Conservation (phyloP, 2,329 filamentous ascomycete species). For the Massarina eburnea region DNA sequence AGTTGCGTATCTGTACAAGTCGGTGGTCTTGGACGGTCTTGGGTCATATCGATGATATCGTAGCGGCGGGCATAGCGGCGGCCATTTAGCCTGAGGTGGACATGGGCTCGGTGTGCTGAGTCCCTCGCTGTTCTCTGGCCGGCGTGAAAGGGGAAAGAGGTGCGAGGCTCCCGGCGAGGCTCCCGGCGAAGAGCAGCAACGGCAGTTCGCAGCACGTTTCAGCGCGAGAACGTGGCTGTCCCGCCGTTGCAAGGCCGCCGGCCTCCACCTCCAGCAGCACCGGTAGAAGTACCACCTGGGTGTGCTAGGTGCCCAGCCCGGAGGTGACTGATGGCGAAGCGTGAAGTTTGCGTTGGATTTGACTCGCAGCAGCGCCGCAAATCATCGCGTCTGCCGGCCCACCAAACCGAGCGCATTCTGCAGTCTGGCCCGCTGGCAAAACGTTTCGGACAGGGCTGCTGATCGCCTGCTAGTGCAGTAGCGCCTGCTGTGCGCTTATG, state of each 20-base stretch:
- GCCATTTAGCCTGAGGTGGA: slow-evolving; percentile 42
- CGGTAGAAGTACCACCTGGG: too few species aligned
- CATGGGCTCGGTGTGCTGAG: slow-evolving; percentile 17
- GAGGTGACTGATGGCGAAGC: neutral
- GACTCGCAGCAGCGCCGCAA: slow-evolving; percentile 36
- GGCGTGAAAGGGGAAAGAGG: slow-evolving; percentile 28
- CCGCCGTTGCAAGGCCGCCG: slow-evolving; percentile 13
- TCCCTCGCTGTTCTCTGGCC: slow-evolving; percentile 19
- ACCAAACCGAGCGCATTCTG: slow-evolving; percentile 20
- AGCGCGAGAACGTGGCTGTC: slow-evolving; percentile 26
- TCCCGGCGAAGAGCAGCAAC: too few species aligned
- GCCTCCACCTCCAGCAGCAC: slow-evolving; percentile 12
- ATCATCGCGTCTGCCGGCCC: slow-evolving; percentile 39
- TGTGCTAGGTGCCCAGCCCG: too few species aligned
- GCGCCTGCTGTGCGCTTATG: slow-evolving; percentile 9
- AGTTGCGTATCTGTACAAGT: too few species aligned
- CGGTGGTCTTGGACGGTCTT: too few species aligned
- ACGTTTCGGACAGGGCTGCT: slow-evolving; percentile 30
- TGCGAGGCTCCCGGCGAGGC: slow-evolving; percentile 1
- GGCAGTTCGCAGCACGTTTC: slow-evolving; percentile 35
- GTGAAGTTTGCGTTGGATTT: slow-evolving; percentile 16
- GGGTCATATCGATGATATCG: too few species aligned
- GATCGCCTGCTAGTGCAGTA: slow-evolving; percentile 31
- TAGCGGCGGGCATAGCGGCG: slow-evolving; percentile 20
- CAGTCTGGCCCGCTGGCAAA: slow-evolving; percentile 18